A percentile compares a stretch with the other conserved stretches of the same genome.
These are phyloP conservation scores for Eucalyptus viminalis DNA, from an alignment of 345 rosid genomes.

Conservation along the genomic window DNA sequence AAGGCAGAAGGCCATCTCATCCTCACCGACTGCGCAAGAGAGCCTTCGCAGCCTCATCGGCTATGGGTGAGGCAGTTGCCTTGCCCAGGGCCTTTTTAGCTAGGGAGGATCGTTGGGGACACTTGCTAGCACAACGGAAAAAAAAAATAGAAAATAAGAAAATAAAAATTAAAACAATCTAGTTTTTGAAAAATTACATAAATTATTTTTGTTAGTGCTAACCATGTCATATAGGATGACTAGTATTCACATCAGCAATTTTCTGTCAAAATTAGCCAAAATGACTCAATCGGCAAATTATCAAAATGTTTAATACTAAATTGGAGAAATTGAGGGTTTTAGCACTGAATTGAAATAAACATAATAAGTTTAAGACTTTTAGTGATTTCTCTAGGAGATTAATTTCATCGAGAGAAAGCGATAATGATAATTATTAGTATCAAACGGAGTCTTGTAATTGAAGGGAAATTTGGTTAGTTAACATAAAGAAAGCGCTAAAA, in stretches of 20 bases:
- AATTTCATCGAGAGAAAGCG: neutral
- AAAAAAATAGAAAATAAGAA: neutral
- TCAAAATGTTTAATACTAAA: too few species aligned
- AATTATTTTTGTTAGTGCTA: too few species aligned
- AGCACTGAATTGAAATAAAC: too few species aligned
- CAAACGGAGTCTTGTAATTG: neutral
- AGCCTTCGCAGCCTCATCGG: too few species aligned
- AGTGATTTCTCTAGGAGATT: neutral
- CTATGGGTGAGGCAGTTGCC: neutral
- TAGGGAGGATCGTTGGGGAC: neutral
- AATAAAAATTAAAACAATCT: neutral
- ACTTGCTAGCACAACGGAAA: too few species aligned
- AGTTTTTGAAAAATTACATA: too few species aligned
- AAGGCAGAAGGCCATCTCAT: neutral
- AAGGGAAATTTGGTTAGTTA: neutral
- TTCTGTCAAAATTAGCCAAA: neutral
- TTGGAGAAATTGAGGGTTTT: neutral
- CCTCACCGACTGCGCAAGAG: neutral
- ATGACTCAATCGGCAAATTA: too few species aligned
- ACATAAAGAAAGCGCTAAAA: neutral
- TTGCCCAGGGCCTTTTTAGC: neutral
- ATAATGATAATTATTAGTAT: neutral
- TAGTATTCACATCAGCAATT: rapidly evolving
- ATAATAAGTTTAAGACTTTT: neutral
- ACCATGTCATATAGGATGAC: rapidly evolving